Percentiles rank a stretch among this genome's conserved stretches.
These are phyloP conservation scores for Toxoplasma gondii DNA, from an alignment of 169 alveolate species.

Conservation along the genomic window DNA sequence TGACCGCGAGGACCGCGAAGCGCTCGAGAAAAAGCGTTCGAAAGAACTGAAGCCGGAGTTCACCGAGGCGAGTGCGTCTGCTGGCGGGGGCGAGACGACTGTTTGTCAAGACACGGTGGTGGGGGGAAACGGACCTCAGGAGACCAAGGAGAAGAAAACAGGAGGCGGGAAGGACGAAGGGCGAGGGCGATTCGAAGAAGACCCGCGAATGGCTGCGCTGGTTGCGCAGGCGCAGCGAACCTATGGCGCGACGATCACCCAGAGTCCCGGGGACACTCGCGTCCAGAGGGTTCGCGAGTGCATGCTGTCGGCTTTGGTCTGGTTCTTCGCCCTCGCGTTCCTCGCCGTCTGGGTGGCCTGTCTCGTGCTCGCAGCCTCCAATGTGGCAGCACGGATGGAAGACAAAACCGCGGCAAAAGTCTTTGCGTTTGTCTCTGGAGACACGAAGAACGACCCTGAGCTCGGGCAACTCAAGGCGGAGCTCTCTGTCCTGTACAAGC, in stretches of 20 bases:
- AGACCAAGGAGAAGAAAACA: background rate
- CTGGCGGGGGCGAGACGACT: background rate
- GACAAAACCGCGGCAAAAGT: slow-evolving; percentile 8
- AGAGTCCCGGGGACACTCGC: background rate
- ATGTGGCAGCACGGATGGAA: slow-evolving; percentile 5
- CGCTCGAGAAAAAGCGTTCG: background rate
- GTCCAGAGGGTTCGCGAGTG: background rate
- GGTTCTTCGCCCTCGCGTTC: background rate
- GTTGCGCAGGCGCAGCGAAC: background rate
- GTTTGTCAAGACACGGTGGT: background rate
- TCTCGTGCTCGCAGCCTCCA: background rate
- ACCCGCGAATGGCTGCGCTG: background rate
- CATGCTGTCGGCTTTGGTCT: background rate
- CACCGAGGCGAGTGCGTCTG: background rate
- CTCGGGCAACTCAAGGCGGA: background rate
- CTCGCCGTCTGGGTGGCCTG: background rate
- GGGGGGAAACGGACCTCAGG: background rate
- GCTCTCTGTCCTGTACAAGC: background rate
- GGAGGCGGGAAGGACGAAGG: no score
- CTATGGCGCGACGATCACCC: background rate
- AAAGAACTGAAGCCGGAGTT: no score
- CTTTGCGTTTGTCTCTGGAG: background rate
- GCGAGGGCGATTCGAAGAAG: background rate
- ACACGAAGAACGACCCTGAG: background rate
- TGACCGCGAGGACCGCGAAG: background rate